Base-by-base conservation (phyloP, 495 filamentous ascomycete species). In the Elasticomyces elasticus region DNA sequence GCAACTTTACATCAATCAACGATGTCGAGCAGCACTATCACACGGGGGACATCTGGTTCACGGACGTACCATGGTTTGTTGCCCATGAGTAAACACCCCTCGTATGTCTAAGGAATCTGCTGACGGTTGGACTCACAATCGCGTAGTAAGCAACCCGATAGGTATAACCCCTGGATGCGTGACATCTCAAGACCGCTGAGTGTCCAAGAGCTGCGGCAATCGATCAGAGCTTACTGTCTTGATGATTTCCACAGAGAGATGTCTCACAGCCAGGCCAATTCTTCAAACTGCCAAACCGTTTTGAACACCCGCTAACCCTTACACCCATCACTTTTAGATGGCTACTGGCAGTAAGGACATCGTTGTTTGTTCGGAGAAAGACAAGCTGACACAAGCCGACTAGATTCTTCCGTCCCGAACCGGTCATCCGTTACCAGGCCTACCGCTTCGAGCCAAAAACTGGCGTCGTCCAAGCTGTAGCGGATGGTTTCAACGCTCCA, bases 391-490 rank as follows among this genome's bases (percentile, higher is more conserved):
- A 23, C 15, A 3, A 10, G 17, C 42, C 19, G 5, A 17, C 13
- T 17, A 49, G 45, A 40, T 60, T 62, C 44, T 71, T 67, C 60
- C 62, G 67, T 15, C 66, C 66, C 17, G 31, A 53, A 2, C 67
- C 67, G 0, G 55, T 56, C 15, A 56, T 71, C 28, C 66, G 59
- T n/a, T 54, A 62, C 37, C 66, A 70, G 59, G 74, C 78, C 15
- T 79, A 79, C 54, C 72, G 77, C 4, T 79, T 73, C 62, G 67
- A 73, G n/a, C 75, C 76, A 0, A 33, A 52, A 1, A 78, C 71
- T 0, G 67, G 72, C 33, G 67, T 67, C 23, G 66, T 77, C 25
- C 64, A 70, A 10, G 74, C 71, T 31, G 70, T 80, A 24, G 77
- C 77, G 1, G 76, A 77, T 56, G 69, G 66, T 6, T 73, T 79